Percentiles rank a stretch among this genome's conserved stretches.
phyloP scores from a whole-genome alignment of 345 rosid species.

The Corchorus capsularis region DNA sequence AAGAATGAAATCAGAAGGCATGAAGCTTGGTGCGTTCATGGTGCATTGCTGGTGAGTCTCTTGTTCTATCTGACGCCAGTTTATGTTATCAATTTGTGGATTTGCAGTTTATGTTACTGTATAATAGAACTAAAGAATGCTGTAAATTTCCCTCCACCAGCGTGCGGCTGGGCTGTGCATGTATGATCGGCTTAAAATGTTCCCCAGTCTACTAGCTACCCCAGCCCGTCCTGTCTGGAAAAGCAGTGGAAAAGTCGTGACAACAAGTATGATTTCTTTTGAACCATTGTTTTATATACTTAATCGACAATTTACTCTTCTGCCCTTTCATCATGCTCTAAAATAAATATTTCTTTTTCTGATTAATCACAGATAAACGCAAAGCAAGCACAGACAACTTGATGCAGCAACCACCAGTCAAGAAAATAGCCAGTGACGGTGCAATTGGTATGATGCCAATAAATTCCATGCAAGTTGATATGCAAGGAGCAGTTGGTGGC shows the following conservation, averaged over 20 bases:
- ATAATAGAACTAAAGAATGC: constrained; percentile 22
- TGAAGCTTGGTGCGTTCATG: constrained; percentile 84
- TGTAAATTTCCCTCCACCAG: constrained; percentile 36
- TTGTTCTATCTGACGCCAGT: constrained; percentile 13
- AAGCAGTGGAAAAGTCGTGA: constrained; percentile 41
- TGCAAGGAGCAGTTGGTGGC: constrained; percentile 48
- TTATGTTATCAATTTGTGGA: background rate
- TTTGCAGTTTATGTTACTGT: background rate
- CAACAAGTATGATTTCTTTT: constrained; percentile 43
- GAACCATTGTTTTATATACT: background rate
- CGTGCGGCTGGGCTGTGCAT: constrained; percentile 74
- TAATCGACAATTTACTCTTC: background rate
- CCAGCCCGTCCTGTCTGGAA: constrained; percentile 55
- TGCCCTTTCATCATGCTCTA: constrained; percentile 10
- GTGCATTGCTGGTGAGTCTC: constrained; percentile 68
- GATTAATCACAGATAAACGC: constrained; percentile 63
- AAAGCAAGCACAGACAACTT: constrained; percentile 66
- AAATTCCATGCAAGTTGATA: constrained; percentile 58
- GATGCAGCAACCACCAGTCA: constrained; percentile 66
- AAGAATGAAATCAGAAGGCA: constrained; percentile 61
- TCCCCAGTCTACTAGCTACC: constrained; percentile 49
- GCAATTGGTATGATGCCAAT: constrained; percentile 43
- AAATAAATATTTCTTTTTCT: background rate
- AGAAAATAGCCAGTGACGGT: constrained; percentile 55
- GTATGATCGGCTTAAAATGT: constrained; percentile 64